Evolutionary conservation across 1,139 yeast genomes (phyloP), one percentile per base, ranked within the genome.

Genomic region (Magnusiomyces tetraspermus): DNA sequence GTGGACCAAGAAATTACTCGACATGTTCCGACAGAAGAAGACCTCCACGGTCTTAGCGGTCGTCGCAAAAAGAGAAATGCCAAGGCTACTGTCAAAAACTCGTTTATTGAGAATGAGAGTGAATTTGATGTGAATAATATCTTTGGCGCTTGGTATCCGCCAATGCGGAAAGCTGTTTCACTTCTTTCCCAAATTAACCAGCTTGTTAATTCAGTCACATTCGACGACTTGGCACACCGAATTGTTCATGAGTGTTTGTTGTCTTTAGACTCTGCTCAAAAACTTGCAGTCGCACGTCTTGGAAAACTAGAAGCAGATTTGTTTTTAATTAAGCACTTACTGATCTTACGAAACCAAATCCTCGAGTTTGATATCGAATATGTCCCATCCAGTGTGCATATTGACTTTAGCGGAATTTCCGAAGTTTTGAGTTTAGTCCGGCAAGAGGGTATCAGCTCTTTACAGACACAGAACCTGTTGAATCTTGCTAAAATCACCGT

Each of bases 151-250:
- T 76, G 84, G 63, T 89, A 85, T 63, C 80, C 87, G 10, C 96
- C 97, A 0, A 73, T 90, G 52, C 78, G 80, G 1, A 80, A 79
- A 54, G 83, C 96, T 0, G 71, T 89, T 44, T 76, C 85, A 0
- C 70, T 90, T 17, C 71, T 90, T 37, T 83, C 90, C 24, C 85
- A 81, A 62, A 83, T 90, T 23, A 86, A 88, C 64, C 95, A 87
- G 62, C 72, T 89, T 59, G 78, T 90, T 26, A 82, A 83, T 58
- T 61, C 71, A n/a, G 72, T 78, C 10, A 86, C 89, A 1, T 90
- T 90, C 69, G 96, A 89, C 63, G 96, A 88, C 63, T 69, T 90
- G 57, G 96, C 97, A 0, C 96, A 89, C 65, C 80, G 85, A 53
- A 82, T 88, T 54, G 87, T 90, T 4, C 96, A 87, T 63, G 79